phyloP scores from a whole-genome alignment of 495 filamentous ascomycete species.

The Aspergillus homomorphus region DNA sequence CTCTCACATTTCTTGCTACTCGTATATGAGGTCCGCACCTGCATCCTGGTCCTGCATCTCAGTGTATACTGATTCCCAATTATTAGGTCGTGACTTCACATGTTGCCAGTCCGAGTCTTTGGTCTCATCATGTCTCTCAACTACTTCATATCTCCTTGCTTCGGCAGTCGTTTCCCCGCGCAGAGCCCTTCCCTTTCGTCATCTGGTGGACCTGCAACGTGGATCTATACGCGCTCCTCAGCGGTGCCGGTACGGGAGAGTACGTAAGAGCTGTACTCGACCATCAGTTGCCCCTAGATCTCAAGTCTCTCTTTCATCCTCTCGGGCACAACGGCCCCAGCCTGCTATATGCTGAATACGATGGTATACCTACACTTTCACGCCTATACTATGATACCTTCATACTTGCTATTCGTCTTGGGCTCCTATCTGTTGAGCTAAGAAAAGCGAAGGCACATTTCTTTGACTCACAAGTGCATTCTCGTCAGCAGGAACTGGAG shows the following conservation, averaged over 20 bases:
- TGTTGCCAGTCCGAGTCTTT: constrained; percentile 47
- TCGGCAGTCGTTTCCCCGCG: constrained; percentile 41
- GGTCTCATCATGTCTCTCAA: constrained; percentile 54
- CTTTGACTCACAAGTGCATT: constrained; percentile 17
- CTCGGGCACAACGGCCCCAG: constrained; percentile 24
- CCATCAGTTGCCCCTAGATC: constrained; percentile 47
- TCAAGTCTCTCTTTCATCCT: constrained; percentile 34
- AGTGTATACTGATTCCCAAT: not conserved
- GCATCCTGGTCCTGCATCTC: not conserved
- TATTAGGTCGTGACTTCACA: constrained; percentile 46
- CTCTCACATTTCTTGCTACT: constrained; percentile 60
- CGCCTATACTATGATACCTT: constrained; percentile 45
- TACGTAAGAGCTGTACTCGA: constrained; percentile 48
- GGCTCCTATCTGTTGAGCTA: constrained; percentile 39
- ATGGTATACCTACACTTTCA: constrained; percentile 41
- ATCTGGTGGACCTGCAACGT: constrained; percentile 56
- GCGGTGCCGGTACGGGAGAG: constrained; percentile 50
- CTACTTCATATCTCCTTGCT: constrained; percentile 50
- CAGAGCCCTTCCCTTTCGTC: constrained; percentile 50
- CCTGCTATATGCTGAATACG: constrained; percentile 35
- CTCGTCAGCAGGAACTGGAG: constrained; percentile 23
- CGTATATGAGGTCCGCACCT: constrained; percentile 51
- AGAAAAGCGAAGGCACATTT: constrained; percentile 25
- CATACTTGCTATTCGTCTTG: constrained; percentile 39
- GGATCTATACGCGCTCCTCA: constrained; percentile 55